Evolutionary conservation across 805 yeast genomes (phyloP).

Genomic region (Yarrowia sp.): DNA sequence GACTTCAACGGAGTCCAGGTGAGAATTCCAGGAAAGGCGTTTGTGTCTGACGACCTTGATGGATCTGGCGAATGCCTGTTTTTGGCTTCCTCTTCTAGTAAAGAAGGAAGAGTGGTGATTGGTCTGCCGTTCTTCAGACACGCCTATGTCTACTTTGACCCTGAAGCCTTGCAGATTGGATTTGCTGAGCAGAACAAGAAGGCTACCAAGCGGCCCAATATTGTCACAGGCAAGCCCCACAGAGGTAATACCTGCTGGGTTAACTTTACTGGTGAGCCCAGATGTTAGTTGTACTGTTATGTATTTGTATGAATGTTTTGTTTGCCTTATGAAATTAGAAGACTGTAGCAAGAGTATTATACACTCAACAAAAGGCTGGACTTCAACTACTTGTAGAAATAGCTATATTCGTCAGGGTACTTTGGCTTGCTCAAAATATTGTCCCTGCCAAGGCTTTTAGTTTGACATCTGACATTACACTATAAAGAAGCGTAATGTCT

Average conservation of each 20-base stretch:
- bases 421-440: no score
- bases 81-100: not conserved
- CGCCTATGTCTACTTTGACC: slow-evolving; percentile 11
- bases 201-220: not conserved
- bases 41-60: not conserved
- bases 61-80: not conserved
- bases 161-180: slow-evolving; percentile 1
- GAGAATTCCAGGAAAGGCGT: not conserved
- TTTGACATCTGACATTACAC: no score
- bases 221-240: not conserved
- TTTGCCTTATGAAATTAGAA: no score
- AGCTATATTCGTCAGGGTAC: no score
- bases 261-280: not conserved
- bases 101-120: not conserved
- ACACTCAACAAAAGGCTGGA: no score
- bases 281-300: not conserved
- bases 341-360: no score
- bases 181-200: not conserved
- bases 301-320: not conserved
- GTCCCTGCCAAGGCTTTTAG: no score
- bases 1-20: not conserved
- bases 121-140: slow-evolving; percentile 15
- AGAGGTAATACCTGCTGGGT: not conserved
- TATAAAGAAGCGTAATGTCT: no score
- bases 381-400: no score